Evolutionary conservation across 805 yeast genomes (phyloP), one percentile per base, ranked within the genome.

Genomic region (Ogataea pini): DNA sequence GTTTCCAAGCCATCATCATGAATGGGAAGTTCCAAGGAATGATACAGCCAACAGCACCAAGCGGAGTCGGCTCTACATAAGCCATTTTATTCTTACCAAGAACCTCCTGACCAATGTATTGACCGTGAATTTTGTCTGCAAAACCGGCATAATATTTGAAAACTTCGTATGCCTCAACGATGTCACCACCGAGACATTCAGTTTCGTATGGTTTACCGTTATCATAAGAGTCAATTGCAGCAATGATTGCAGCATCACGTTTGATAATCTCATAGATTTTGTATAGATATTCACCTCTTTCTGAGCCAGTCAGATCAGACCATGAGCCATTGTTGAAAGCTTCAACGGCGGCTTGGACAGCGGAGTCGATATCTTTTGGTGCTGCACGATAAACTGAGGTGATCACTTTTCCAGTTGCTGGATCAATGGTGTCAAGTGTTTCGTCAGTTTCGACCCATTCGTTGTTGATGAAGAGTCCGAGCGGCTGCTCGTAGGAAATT

Each of bases 21-120:
- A 85, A 71, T 52, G 92, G 92, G 77, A 84, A 85, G 67, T 85
- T 85, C 91, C 91, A 85, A 59, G 92, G 91, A 55, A 85, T 83
- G 57, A 86, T 84, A 65, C 83, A 87, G 43, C 89, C 94, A 70
- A 89, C 84, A 20, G 85, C 86, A 63, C 91, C 92, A 53, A 85
- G 67, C 56, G 82, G 82, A 62, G 76, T 78, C 57, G 79, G 81
- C 36, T 76, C 65, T 13, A 81, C 78, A 61, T 75, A 77, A 17
- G 77, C 74, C 47, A 79, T 70, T 63, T 80, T 82, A 44, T 74
- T 71, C 34, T 51, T 55, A 14, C 68, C 68, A n/a, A 63, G 50
- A 14, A 62, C 58, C 42, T 58, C 59, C 12, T 61, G 45, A 24
- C 67, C 67, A 55, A 83, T 75, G 29, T 81, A 75, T 51, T 78